Conservation (phyloP, 2,329 filamentous ascomycete genomes). For the Raffaelea ambrosiae region DNA sequence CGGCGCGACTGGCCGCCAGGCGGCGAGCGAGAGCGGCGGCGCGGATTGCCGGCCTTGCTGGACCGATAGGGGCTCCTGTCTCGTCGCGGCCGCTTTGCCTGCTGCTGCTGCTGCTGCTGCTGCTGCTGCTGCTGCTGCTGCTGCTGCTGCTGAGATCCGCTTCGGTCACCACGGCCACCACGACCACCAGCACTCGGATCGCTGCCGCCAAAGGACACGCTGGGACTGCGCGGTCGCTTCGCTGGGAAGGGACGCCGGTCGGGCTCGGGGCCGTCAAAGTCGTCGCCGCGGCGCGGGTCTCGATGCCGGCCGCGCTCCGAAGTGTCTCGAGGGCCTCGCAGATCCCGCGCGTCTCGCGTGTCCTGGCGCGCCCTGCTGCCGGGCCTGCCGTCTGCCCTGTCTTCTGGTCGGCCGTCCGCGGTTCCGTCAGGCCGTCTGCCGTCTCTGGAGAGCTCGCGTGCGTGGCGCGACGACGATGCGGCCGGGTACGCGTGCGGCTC, state of each 20-base stretch:
- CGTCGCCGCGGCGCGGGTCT: neutral
- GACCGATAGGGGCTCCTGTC: neutral
- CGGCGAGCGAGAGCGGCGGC: conserved; percentile 3
- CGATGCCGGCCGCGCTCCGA: neutral
- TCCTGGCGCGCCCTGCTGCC: no score
- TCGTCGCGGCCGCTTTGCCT: neutral
- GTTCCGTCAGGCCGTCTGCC: no score
- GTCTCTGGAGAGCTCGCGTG: neutral
- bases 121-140: neutral
- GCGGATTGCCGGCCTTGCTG: neutral
- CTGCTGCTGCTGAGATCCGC: no score
- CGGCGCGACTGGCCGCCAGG: neutral
- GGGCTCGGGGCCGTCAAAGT: no score
- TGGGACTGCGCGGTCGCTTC: neutral
- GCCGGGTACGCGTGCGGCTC: no score
- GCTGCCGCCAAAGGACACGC: neutral
- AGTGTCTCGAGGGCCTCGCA: neutral
- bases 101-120: neutral
- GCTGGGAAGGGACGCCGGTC: no score
- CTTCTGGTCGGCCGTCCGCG: neutral
- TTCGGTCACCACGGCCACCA: neutral
- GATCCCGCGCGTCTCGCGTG: neutral
- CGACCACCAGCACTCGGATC: neutral
- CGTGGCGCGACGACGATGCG: neutral
- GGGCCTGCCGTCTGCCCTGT: neutral